These are phyloP conservation scores for Fusarium liriodendri DNA, from an alignment of 2,329 filamentous ascomycete species.

Conservation along the genomic window DNA sequence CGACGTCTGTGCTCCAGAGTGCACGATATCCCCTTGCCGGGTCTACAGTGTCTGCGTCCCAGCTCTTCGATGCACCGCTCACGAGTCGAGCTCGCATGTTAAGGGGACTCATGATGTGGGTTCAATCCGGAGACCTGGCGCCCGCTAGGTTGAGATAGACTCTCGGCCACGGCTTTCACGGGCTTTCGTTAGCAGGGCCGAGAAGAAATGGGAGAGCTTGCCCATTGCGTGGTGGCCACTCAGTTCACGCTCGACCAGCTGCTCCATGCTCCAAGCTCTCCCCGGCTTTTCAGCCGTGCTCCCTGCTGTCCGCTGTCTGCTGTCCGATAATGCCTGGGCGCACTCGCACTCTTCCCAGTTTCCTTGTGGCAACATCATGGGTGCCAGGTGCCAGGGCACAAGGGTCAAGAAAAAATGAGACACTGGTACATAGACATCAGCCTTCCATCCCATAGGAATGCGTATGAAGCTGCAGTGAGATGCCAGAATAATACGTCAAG, in stretches of 20 bases:
- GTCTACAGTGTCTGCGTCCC: neutral
- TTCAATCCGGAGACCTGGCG: neutral
- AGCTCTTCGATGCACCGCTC: neutral
- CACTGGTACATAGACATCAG: neutral
- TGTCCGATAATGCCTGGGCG: conserved; percentile 9
- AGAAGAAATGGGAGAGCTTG: neutral
- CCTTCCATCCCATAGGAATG: neutral
- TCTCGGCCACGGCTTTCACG: conserved; percentile 24
- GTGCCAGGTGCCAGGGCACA: neutral
- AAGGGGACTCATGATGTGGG: neutral
- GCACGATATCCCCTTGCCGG: neutral
- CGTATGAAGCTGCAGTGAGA: neutral
- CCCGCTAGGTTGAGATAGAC: conserved; percentile 25
- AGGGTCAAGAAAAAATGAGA: neutral
- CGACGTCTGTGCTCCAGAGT: neutral
- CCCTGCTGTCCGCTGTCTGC: conserved; percentile 1
- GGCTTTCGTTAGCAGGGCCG: conserved; percentile 13
- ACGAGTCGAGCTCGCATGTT: neutral
- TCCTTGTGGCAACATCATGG: conserved; percentile 10
- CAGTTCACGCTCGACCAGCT: conserved; percentile 1
- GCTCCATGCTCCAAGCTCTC: conserved; percentile 20
- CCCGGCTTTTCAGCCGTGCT: conserved; percentile 32
- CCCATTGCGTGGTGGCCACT: conserved; percentile 1
- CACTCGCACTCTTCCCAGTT: conserved; percentile 23
- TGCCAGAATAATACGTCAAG: neutral